Percentiles rank a stretch among this genome's conserved stretches.
These are phyloP conservation scores for Epichloe amarillans DNA, from an alignment of 2,329 filamentous ascomycete genomes.

Conservation along the genomic window DNA sequence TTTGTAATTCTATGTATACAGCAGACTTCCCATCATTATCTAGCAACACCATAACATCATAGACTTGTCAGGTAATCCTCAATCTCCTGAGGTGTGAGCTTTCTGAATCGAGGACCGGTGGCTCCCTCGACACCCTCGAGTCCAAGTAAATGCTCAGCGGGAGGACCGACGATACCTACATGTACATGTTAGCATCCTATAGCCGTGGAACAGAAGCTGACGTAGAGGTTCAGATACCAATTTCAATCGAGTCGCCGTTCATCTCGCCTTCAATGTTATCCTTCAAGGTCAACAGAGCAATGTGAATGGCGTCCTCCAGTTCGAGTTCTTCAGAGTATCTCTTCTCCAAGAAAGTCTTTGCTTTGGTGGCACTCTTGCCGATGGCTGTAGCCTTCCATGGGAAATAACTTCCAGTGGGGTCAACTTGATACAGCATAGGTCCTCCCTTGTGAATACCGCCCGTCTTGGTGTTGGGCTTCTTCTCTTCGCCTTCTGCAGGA, in stretches of 20 bases:
- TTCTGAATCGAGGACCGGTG: constrained; percentile 76
- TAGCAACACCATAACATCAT: constrained; percentile 34
- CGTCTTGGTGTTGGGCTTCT: constrained; percentile 71
- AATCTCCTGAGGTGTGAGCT: constrained; percentile 94
- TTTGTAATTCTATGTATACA: constrained; percentile 34
- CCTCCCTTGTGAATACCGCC: constrained; percentile 92
- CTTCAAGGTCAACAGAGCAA: constrained; percentile 91
- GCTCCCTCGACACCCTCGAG: constrained; percentile 81
- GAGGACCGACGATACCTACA: constrained; percentile 82
- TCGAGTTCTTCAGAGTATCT: constrained; percentile 94
- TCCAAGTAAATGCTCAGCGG: constrained; percentile 83
- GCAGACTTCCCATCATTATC: constrained; percentile 16
- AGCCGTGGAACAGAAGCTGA: background rate
- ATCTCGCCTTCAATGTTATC: constrained; percentile 99
- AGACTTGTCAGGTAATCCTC: constrained; percentile 99
- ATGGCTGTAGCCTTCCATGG: constrained; percentile 99
- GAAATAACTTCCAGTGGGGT: constrained; percentile 97
- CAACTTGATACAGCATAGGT: constrained; percentile 95
- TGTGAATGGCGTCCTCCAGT: constrained; percentile 96
- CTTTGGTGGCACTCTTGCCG: constrained; percentile 94
- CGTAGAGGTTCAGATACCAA: constrained; percentile 46
- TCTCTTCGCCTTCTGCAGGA: constrained; percentile 51
- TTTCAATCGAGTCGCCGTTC: constrained; percentile 97
- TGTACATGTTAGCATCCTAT: constrained; percentile 11
- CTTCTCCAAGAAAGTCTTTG: constrained; percentile 99